phyloP scores from a whole-genome alignment of 2,329 filamentous ascomycete species.

The Colletotrichum filicis region DNA sequence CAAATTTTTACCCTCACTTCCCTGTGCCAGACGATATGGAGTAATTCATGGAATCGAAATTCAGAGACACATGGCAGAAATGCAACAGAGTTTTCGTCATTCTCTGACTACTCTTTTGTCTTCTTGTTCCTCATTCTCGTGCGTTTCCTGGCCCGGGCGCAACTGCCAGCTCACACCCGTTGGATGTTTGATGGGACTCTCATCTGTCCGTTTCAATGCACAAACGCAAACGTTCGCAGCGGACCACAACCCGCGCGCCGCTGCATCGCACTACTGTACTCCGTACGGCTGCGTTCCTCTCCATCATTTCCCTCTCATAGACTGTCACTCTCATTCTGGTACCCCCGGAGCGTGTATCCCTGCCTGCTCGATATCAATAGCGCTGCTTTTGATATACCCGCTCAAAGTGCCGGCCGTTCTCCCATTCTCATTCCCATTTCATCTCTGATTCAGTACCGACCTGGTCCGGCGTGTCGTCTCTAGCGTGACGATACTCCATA shows the following conservation, averaged over 20 bases:
- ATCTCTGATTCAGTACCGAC: background rate
- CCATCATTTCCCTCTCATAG: constrained; percentile 15
- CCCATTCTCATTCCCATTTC: constrained; percentile 1
- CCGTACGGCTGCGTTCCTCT: background rate
- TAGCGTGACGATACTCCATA: constrained; percentile 14
- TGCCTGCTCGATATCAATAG: constrained; percentile 28
- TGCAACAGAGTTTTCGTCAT: constrained; percentile 1
- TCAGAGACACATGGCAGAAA: background rate
- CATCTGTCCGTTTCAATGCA: background rate
- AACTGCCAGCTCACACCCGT: constrained; percentile 26
- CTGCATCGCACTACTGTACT: constrained; percentile 22
- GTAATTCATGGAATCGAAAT: constrained; percentile 10
- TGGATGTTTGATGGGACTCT: constrained; percentile 14
- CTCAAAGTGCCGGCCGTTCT: constrained; percentile 29
- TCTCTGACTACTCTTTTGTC: background rate
- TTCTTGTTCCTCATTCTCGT: background rate
- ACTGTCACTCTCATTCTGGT: constrained; percentile 16
- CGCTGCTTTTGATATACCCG: constrained; percentile 24
- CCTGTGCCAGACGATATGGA: constrained; percentile 19
- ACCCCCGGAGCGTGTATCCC: constrained; percentile 13
- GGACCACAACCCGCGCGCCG: constrained; percentile 25
- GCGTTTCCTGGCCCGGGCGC: constrained; percentile 2
- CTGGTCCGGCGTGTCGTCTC: constrained; percentile 3
- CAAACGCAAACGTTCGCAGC: constrained; percentile 28
- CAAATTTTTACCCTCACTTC: constrained; percentile 6